Conservation (phyloP, 805 yeast genomes). For the Teunomyces funiuensis region DNA sequence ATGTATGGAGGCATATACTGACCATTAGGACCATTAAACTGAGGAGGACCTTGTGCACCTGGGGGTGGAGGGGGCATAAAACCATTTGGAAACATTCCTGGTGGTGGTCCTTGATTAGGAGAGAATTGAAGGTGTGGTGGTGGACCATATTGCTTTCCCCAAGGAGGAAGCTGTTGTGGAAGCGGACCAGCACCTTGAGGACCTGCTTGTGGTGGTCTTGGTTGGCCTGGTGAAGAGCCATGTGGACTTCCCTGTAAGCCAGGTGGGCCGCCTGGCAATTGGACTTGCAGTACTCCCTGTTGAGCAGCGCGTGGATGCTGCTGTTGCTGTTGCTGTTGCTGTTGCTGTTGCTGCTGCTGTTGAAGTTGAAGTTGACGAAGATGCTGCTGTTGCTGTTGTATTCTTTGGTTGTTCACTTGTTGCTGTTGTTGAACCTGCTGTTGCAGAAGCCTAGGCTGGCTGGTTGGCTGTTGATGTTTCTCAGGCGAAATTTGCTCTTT, state of each 20-base stretch:
- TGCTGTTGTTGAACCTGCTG: constrained; percentile 16
- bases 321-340: constrained; percentile 11
- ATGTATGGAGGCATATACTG: constrained; percentile 11
- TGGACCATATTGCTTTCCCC: constrained; percentile 22
- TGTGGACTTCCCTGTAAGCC: no score
- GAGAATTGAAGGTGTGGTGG: constrained; percentile 16
- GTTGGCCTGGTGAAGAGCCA: constrained; percentile 14
- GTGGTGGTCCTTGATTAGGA: constrained; percentile 19
- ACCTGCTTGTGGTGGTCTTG: constrained; percentile 3
- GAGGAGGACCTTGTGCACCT: constrained; percentile 13
- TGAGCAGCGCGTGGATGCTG: constrained; percentile 14
- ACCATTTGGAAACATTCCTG: constrained; percentile 39
- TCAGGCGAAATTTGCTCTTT: neutral
- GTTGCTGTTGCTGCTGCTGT: constrained; percentile 10
- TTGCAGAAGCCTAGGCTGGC: constrained; percentile 8
- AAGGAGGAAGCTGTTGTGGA: constrained; percentile 22
- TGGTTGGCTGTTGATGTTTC: constrained; percentile 11
- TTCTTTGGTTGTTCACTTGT: constrained; percentile 6
- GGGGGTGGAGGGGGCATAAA: constrained; percentile 17
- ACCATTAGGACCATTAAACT: constrained; percentile 10
- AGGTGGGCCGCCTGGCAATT: constrained; percentile 13
- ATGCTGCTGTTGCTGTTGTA: constrained; percentile 12
- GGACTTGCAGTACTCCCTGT: constrained; percentile 12
- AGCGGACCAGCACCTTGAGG: constrained; percentile 3
- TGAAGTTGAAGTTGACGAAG: constrained; percentile 17